phyloP scores from a whole-genome alignment of 768 basidiomycete genomes.

The Fistulinella prunicolor region DNA sequence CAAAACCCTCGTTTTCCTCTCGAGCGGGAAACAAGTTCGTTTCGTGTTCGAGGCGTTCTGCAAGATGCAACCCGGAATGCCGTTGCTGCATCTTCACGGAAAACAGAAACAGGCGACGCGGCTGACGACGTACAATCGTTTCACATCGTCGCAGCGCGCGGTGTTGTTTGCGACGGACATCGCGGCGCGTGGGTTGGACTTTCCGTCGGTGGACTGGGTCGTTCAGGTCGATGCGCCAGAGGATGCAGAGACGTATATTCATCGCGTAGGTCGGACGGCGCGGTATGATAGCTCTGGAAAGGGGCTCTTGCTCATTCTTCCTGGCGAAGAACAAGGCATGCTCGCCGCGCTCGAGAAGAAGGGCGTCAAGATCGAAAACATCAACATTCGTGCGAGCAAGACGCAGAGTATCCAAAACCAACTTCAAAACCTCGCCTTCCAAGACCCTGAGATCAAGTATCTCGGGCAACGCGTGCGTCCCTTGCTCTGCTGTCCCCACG shows the following conservation, averaged over 20 bases:
- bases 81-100: constrained; percentile 92
- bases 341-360: constrained; percentile 65
- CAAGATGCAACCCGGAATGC: constrained; percentile 90
- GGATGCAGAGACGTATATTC: constrained; percentile 96
- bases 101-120: constrained; percentile 95
- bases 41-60: constrained; percentile 96
- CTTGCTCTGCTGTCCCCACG: neutral
- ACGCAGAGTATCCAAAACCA: constrained; percentile 81
- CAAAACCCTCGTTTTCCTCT: constrained; percentile 92
- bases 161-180: constrained; percentile 95
- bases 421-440: constrained; percentile 89
- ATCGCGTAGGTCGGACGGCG: constrained; percentile 94
- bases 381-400: constrained; percentile 88
- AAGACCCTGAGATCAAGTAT: constrained; percentile 96
- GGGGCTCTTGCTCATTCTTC: constrained; percentile 75
- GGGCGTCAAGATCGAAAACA: constrained; percentile 66
- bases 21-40: constrained; percentile 94
- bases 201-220: constrained; percentile 96
- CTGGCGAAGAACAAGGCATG: constrained; percentile 95
- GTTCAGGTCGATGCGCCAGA: constrained; percentile 94
- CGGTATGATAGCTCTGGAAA: constrained; percentile 90
- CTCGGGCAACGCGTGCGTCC: constrained; percentile 82
- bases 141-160: constrained; percentile 77
- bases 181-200: constrained; percentile 93
- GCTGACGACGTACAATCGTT: constrained; percentile 78